Percentiles rank a stretch among this genome's conserved stretches.
Conservation (phyloP, 2,329 filamentous ascomycete species). For the Alternaria dauci region DNA sequence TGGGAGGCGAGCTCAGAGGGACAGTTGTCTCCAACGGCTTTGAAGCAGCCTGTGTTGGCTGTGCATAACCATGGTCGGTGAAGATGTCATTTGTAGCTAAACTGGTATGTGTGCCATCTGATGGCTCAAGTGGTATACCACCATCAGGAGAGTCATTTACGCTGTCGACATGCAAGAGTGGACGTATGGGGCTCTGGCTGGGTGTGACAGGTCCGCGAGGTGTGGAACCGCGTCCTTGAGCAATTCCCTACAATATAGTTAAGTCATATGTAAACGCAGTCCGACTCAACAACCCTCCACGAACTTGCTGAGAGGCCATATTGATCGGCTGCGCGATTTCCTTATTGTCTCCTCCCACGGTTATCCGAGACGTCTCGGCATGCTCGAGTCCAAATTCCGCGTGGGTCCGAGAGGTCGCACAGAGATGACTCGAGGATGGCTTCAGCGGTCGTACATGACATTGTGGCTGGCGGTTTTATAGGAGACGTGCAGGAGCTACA, state of each 20-base stretch:
- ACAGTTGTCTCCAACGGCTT: not conserved
- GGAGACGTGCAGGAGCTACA: slow-evolving; percentile 10
- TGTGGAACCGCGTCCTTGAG: not conserved
- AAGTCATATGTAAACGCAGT: slow-evolving; percentile 5
- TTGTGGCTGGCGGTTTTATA: slow-evolving; percentile 4
- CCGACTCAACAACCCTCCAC: slow-evolving; percentile 1
- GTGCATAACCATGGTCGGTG: not conserved
- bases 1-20: slow-evolving; percentile 6
- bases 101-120: not conserved
- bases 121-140: slow-evolving; percentile 10
- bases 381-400: not conserved
- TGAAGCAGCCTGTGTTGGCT: not conserved
- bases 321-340: not conserved
- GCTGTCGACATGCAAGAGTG: not conserved
- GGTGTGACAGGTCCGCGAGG: slow-evolving; percentile 14
- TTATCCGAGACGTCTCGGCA: not conserved
- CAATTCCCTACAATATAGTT: slow-evolving; percentile 16
- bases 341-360: not conserved
- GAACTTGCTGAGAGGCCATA: slow-evolving; percentile 20
- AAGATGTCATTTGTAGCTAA: not conserved
- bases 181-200: not conserved
- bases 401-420: not conserved
- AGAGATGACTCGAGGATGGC: slow-evolving; percentile 4
- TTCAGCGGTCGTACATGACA: slow-evolving; percentile 8
- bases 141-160: slow-evolving; percentile 3